These are phyloP conservation scores for Pachyrhizus erosus DNA, from an alignment of 306 rosid species.

Conservation along the genomic window DNA sequence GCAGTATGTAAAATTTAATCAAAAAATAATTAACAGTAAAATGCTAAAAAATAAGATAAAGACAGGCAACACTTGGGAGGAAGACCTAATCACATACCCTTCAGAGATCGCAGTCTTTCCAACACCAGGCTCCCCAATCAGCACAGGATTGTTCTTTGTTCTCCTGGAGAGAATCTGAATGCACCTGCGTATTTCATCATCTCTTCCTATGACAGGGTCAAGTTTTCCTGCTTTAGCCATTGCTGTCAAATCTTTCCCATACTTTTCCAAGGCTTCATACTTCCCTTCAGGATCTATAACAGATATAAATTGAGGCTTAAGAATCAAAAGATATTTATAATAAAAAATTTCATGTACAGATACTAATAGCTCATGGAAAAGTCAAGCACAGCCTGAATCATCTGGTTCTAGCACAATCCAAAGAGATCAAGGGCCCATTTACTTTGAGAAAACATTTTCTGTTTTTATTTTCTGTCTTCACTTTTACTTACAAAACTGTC, in stretches of 20 bases:
- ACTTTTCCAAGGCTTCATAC: constrained; percentile 92
- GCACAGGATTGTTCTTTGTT: constrained; percentile 97
- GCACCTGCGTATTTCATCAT: constrained; percentile 98
- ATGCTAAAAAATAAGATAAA: constrained; percentile 8
- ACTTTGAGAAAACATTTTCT: not conserved
- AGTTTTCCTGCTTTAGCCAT: constrained; percentile 96
- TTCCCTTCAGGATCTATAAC: constrained; percentile 97
- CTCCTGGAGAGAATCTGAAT: constrained; percentile 98
- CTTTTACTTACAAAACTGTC: not conserved
- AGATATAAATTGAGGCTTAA: constrained; percentile 36
- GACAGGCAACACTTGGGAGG: constrained; percentile 8
- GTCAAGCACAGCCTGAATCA: constrained; percentile 7
- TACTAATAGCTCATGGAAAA: constrained; percentile 24
- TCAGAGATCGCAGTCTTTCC: constrained; percentile 99
- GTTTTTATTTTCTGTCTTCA: not conserved
- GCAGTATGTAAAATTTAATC: not conserved
- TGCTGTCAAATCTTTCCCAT: constrained; percentile 97
- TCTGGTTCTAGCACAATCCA: not conserved
- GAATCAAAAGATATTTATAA: constrained; percentile 27
- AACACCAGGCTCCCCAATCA: constrained; percentile 99
- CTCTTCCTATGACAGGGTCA: constrained; percentile 99
- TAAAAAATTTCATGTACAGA: not conserved
- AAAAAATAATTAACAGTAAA: not conserved
- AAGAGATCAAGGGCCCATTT: not conserved
- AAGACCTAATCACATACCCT: constrained; percentile 68